These are phyloP conservation scores for Nitzschia sp. DNA, from an alignment of 108 stramenopile genomes.

Conservation along the genomic window DNA sequence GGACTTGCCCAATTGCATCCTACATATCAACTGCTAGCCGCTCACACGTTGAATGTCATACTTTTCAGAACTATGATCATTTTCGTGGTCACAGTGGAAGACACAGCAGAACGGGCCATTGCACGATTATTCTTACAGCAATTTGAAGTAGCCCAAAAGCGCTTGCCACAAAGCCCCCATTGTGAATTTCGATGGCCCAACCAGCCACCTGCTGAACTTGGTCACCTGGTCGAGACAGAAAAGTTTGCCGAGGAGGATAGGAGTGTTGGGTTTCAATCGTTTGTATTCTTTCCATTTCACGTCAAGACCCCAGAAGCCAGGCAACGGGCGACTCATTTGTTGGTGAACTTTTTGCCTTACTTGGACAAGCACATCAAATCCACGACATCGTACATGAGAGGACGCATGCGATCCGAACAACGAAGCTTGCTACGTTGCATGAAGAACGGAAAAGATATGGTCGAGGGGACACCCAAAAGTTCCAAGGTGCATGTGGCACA, in stretches of 20 bases:
- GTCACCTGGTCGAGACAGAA: not conserved
- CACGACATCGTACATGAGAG: constrained; percentile 18
- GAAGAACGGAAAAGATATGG: not conserved
- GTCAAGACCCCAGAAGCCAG: constrained; percentile 9
- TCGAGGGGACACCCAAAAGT: no score
- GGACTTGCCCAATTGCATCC: no score
- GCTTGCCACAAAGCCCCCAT: constrained; percentile 17
- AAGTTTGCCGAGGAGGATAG: not conserved
- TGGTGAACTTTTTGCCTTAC: constrained; percentile 30
- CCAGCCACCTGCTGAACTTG: constrained; percentile 14
- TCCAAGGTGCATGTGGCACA: no score
- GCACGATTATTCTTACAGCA: constrained; percentile 27
- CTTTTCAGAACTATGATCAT: constrained; percentile 20
- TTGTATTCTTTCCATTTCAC: constrained; percentile 27
- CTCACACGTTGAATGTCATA: no score
- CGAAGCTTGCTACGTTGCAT: not conserved
- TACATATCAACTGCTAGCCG: no score
- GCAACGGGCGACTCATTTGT: constrained; percentile 4
- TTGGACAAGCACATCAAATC: constrained; percentile 25
- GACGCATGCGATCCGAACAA: constrained; percentile 19
- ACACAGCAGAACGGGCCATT: constrained; percentile 19
- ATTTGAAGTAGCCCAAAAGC: constrained; percentile 21
- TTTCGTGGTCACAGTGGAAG: constrained; percentile 21
- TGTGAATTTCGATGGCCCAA: constrained; percentile 28
- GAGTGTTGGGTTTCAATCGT: constrained; percentile 25